Evolutionary conservation across 768 basidiomycete genomes (phyloP), one percentile per base, ranked within the genome.

Genomic region (Termitomyces sp.): DNA sequence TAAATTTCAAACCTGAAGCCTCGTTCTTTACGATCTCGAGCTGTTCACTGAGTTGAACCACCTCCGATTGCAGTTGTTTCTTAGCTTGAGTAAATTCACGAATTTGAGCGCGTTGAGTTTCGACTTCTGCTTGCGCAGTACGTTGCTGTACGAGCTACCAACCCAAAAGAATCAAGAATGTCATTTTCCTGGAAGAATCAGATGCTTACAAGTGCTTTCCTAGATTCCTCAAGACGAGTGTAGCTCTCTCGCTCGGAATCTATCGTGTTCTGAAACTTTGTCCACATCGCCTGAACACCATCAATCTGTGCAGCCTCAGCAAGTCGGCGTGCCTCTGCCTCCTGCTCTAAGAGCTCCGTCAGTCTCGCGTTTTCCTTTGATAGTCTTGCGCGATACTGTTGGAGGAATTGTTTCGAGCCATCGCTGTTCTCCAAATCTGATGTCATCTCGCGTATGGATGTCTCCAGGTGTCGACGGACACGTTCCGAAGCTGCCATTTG

Each of bases 401-500:
- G 81, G 33, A 88, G 67, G 49, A 80, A 86, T 62, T 85, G 80
- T 63, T 82, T 85, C 1, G 87, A 86, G 5, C 84, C 87, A 61
- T 88, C 86, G 60, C 77, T 83, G 53, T 77, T 82, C 65, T 87
- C 85, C 37, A 88, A 71, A 55, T 87, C 84, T 18, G 78, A 74
- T 4, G 81, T 83, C 64, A 88, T 74, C 32, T 86, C 85, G 4
- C 79, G 79, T 36, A 89, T 68, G 0, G 84, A 82, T 4, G 73
- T 73, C 63, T 88, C 85, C 10, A 89, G 74, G 63, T 89, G 86
- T 45, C 79, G 82, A 30, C 87, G 74, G 55, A 89, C 83, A 24
- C 87, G 82, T 26, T 85, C 82, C 0, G 87, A 88, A 10, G 85
- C 84, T 2, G 78, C 80, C 77, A 89, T 87, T 66, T 84, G 83